Evolutionary conservation across 306 rosid species (phyloP).

Genomic region (Cucurbita maxima): DNA sequence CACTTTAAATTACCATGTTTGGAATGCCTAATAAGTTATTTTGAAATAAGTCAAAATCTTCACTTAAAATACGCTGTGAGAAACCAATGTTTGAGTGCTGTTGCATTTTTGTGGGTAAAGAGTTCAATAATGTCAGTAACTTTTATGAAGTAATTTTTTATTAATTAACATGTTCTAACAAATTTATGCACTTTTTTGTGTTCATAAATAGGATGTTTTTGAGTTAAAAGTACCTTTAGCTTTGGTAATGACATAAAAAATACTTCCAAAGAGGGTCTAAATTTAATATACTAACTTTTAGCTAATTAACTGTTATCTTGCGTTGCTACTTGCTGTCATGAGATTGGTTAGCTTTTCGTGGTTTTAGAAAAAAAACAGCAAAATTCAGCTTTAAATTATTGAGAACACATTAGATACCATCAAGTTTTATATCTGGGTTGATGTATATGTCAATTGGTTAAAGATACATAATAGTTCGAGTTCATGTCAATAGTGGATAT

Average conservation of each 20-base stretch:
- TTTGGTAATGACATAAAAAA: background rate
- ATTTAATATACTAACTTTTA: background rate
- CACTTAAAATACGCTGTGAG: no score
- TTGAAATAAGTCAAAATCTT: background rate
- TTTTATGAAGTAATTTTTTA: no score
- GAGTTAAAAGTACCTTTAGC: background rate
- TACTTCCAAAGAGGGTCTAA: background rate
- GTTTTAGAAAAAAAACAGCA: background rate
- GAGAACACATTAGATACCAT: no score
- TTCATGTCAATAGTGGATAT: no score
- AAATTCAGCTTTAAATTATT: background rate
- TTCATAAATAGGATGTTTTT: background rate
- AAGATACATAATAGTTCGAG: no score
- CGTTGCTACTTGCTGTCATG: background rate
- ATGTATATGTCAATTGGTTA: no score
- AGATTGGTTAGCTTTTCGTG: background rate
- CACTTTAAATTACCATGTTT: background rate
- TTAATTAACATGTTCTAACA: background rate
- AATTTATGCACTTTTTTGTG: background rate
- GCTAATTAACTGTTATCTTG: background rate
- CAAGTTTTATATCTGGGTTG: no score
- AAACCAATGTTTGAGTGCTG: no score
- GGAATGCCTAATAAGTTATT: background rate
- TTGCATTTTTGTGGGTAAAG: background rate
- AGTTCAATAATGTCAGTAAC: background rate